These are phyloP conservation scores for Osmozyma mogii DNA, from an alignment of 805 yeast genomes.

Conservation along the genomic window DNA sequence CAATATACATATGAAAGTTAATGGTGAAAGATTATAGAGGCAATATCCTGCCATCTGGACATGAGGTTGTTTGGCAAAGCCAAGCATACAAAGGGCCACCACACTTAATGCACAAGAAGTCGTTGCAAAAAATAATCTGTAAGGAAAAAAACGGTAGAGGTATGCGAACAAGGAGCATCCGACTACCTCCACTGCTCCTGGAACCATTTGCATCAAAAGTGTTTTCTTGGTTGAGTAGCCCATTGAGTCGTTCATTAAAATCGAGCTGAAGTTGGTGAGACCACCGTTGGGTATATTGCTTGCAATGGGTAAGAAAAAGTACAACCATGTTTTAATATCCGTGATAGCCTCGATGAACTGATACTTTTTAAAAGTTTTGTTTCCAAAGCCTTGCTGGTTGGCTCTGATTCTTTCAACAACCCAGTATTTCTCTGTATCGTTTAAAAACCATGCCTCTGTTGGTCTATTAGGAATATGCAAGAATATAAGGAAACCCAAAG, in stretches of 20 bases:
- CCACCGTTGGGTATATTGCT: constrained; percentile 48
- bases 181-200: constrained; percentile 40
- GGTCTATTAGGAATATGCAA: constrained; percentile 30
- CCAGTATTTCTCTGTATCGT: constrained; percentile 20
- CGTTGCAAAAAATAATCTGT: constrained; percentile 24
- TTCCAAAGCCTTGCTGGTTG: constrained; percentile 38
- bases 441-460: constrained; percentile 24
- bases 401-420: constrained; percentile 13
- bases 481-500: constrained; percentile 10
- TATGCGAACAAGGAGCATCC: constrained; percentile 27
- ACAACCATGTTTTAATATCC: constrained; percentile 25
- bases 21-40: constrained; percentile 27
- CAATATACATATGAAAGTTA: constrained; percentile 22
- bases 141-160: constrained; percentile 16
- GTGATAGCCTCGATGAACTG: constrained; percentile 31
- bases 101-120: constrained; percentile 16
- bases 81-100: constrained; percentile 30
- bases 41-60: constrained; percentile 24
- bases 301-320: constrained; percentile 27
- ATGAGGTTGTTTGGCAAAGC: constrained; percentile 27
- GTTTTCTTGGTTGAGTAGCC: constrained; percentile 29
- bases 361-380: constrained; percentile 25
- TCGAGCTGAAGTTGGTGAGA: constrained; percentile 39
- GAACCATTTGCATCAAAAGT: constrained; percentile 38
- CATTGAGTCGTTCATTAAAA: constrained; percentile 35